Percentiles rank a stretch among this genome's conserved stretches.
Conservation (phyloP, 2,329 filamentous ascomycete genomes). For the Cladobotryum protrusum region DNA sequence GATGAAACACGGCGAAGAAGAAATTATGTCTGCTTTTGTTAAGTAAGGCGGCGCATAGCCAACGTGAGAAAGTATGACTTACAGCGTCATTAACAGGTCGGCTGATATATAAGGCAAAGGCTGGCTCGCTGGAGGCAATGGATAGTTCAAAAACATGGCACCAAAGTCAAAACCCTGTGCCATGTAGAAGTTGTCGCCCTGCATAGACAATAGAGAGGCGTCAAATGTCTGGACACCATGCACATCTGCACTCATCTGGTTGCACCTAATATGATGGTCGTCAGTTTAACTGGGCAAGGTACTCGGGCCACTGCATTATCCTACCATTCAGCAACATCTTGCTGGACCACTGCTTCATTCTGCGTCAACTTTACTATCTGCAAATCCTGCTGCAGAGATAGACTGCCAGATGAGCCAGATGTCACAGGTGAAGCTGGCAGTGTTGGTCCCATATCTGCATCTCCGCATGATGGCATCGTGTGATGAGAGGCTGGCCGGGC, state of each 20-base stretch:
- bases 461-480: not conserved
- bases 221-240: not conserved
- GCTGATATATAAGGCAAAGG: not conserved
- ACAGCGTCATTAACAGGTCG: not conserved
- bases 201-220: not conserved
- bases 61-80: not conserved
- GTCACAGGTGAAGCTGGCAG: not conserved
- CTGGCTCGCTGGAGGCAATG: conserved; percentile 1
- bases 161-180: not conserved
- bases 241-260: not conserved
- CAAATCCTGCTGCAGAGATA: no score
- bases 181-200: not conserved
- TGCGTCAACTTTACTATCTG: no score
- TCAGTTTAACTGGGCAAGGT: not conserved
- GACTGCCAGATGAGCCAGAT: not conserved
- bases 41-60: not conserved
- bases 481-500: not conserved
- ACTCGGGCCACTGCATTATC: not conserved
- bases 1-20: conserved; percentile 9
- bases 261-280: not conserved
- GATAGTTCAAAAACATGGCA: conserved; percentile 1
- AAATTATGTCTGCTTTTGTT: conserved; percentile 1
- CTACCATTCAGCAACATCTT: not conserved
- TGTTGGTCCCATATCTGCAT: not conserved
- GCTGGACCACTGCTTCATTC: not conserved